Base-by-base conservation (phyloP, 2,329 filamentous ascomycete genomes). In the Arthrobotrys sphaeroides region DNA sequence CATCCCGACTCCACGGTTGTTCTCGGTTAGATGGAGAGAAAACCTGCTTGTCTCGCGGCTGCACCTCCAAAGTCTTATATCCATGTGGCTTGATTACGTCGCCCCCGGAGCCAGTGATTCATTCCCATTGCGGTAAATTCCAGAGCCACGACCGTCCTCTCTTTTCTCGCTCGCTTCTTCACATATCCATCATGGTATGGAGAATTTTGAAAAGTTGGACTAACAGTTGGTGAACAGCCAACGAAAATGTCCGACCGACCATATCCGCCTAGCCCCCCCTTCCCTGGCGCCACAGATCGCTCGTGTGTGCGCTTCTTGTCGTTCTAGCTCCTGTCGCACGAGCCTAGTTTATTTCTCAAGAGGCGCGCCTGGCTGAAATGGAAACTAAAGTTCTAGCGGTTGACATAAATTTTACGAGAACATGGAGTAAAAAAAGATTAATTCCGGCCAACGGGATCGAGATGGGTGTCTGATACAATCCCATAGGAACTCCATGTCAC, bases 1-100 rank as follows among this genome's bases (percentile, higher is more conserved):
- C 60, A 62, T 74, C 62, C 70, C 70, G 55, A 74, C 18, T 57
- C 70, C 70, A 68, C 57, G 70, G 70, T 74, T 74, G 70, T 51
- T 68, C 53, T 74, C 70, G 70, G 70, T 74, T 74, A 74, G 70
- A 28, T 45, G 62, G 49, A 72, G 59, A 62, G 59, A 70, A 72
- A 72, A 59, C 49, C 60, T 65, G 60, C 60, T 74, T 74, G 55
- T 67, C 55, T 61, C 55, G 70, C 70, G 70, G 70, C 55, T 64
- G 62, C 62, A 67, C 49, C 16, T 67, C 22, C 31, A 40, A 65
- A 22, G 40, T 33, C 24, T 57, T 60, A 53, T 36, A 62, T 42
- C 59, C 38, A 36, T 73, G 69, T 73, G 69, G 61, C 45, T 49
- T 59, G 70, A 68, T 68, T 74, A 74, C 53, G 70, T 74, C 64